Conservation (phyloP, 2,329 filamentous ascomycete genomes). For the Cephalotrichum gorgonifer region DNA sequence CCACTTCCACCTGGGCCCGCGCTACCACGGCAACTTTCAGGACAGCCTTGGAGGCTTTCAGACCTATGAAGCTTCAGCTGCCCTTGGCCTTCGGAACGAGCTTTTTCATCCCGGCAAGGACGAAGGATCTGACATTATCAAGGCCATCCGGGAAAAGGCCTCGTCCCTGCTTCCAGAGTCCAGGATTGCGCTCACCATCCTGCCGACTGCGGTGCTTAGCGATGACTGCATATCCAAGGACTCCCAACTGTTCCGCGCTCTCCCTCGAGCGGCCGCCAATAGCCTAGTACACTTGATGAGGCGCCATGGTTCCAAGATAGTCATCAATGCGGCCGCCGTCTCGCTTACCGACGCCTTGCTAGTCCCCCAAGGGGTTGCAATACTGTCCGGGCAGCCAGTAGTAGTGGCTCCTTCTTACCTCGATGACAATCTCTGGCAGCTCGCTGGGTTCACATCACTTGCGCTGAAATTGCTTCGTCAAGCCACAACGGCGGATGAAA, state of each 20-base stretch:
- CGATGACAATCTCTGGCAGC: slow-evolving; percentile 85
- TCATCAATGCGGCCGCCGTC: slow-evolving; percentile 80
- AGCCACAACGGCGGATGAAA: slow-evolving; percentile 57
- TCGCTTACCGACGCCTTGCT: slow-evolving; percentile 83
- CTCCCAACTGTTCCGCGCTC: slow-evolving; percentile 61
- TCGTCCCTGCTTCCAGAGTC: slow-evolving; percentile 71
- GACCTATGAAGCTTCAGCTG: slow-evolving; percentile 88
- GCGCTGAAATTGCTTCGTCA: slow-evolving; percentile 77
- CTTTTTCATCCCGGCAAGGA: slow-evolving; percentile 81
- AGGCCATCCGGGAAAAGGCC: slow-evolving; percentile 77
- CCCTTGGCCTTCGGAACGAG: slow-evolving; percentile 84
- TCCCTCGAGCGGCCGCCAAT: slow-evolving; percentile 62
- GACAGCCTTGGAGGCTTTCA: slow-evolving; percentile 93
- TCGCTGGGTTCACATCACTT: slow-evolving; percentile 83
- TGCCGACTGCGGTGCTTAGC: slow-evolving; percentile 69
- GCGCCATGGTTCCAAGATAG: slow-evolving; percentile 66
- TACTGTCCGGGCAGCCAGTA: slow-evolving; percentile 74
- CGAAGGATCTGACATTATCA: slow-evolving; percentile 82
- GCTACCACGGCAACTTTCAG: slow-evolving; percentile 93
- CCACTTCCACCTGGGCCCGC: slow-evolving; percentile 77
- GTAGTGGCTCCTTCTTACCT: slow-evolving; percentile 72
- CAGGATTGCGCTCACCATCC: slow-evolving; percentile 72
- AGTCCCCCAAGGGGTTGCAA: slow-evolving; percentile 67
- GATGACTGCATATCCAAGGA: slow-evolving; percentile 73
- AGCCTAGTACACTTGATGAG: slow-evolving; percentile 60